Evolutionary conservation across 768 basidiomycete genomes (phyloP), one percentile per base, ranked within the genome.

Genomic region (Suillus alpinus): DNA sequence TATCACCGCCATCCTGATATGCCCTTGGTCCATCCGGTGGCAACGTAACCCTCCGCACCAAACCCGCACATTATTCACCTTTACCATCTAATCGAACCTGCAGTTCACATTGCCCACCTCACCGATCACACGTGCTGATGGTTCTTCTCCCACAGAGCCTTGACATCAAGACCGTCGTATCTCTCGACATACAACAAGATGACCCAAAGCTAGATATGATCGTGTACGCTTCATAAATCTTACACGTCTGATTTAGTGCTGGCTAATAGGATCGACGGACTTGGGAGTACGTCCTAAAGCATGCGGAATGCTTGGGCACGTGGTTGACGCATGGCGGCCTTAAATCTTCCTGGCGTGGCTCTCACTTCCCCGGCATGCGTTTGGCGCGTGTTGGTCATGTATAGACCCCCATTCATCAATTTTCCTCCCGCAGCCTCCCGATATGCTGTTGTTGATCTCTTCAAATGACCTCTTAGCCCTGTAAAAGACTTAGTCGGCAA

Each of bases 371-470:
- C 16, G 26, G 23, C 53, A 55, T 55, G 53, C 36, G 53, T 39
- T 39, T 26, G 9, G 37, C 26, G 53, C 53, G 53, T 55, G 53
- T 55, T 12, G 14, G 53, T 39, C 36, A 39, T 55, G 53, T 26
- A 26, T 26, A 39, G 53, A 39, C 18, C 53, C 36, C 53, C 36
- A 55, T 55, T 12, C 37, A 36, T 55, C 23, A 37, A 53, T 39
- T 55, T 16, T 55, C 6, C 16, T 39, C 53, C 36, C 37, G 36
- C 53, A 55, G 53, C 37, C 36, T 14, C 51, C 53, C 53, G 53
- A 55, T 55, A 55, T 55, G 37, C 53, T 55, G 53, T 55, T 55
- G 37, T 18, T 55, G 53, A 55, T 55, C 36, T 53, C 52, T 36
- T 23, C 52, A 53, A 3, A 53, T 36, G 36, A 53, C 8, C 49